Base-by-base conservation (phyloP, 2,329 filamentous ascomycete species). In the Alternaria gaisen region DNA sequence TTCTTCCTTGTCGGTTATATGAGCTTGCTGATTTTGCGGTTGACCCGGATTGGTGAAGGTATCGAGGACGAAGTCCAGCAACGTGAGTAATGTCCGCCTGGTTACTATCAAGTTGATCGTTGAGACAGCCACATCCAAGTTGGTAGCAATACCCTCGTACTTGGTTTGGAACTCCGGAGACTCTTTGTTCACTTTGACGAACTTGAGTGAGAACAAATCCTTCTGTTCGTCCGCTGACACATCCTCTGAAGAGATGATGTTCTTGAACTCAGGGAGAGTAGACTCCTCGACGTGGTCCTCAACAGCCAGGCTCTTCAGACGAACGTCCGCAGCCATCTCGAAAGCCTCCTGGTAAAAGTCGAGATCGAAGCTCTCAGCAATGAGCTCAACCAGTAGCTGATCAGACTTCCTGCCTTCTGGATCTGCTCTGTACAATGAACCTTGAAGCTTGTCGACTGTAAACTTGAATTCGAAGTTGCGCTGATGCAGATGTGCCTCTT, bases 91-190 rank as follows among this genome's bases (percentile, higher is more conserved):
- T 0, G 96, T 99, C 79, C 91, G 94, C 66, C 96, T 86, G 0
- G 96, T 99, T 9, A 99, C 93, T 34, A 99, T 88, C 22, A 99
- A 79, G 75, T 98, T 98, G 81, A 99, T 97, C 0, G 95, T 99
- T 0, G 95, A 97, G 12, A 99, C 89, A 0, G 90, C 89, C 2
- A 95, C 90, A 62, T 96, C 93, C 44, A 99, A 86, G 70, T 99
- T 97, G 28, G 91, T 97, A 65, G 96, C 93, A 56, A 98, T 91
- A 1, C 94, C 93, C 72, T 98, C 93, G 69, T 97, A 98, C 3
- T 93, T 90, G 1, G 91, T 88, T 84, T 93, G 90, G 72, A 98
- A 97, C 74, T 99, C 94, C 0, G 96, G 96, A 2, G 95, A 98
- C 52, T 93, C 88, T 32, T 88, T 90, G 71, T 95, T 97, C 60